Percentiles rank a stretch among this genome's conserved stretches.
Evolutionary conservation across 768 basidiomycete species (phyloP).

Genomic region (Auriscalpium orientale): DNA sequence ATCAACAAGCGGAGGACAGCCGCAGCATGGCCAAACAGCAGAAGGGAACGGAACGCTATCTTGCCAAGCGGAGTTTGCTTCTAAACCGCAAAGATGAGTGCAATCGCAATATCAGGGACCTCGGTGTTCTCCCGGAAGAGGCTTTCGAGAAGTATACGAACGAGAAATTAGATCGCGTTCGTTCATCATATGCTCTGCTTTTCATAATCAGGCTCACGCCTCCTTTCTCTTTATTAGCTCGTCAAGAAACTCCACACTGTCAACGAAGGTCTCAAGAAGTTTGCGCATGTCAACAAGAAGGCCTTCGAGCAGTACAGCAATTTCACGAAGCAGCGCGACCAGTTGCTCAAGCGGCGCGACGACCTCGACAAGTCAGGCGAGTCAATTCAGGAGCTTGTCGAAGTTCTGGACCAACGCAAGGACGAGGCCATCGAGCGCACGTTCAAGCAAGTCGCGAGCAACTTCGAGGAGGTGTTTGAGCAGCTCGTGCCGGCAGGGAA

Average conservation of each 20-base stretch:
- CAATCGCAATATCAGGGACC: slow-evolving; percentile 89
- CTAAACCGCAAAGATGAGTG: slow-evolving; percentile 84
- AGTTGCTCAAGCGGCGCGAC: slow-evolving; percentile 76
- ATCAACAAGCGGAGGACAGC: slow-evolving; percentile 79
- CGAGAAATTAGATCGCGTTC: slow-evolving; percentile 80
- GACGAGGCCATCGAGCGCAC: slow-evolving; percentile 98
- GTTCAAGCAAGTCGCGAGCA: slow-evolving; percentile 95
- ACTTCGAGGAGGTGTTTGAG: slow-evolving; percentile 97
- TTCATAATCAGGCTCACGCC: background rate
- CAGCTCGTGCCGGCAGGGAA: slow-evolving; percentile 90
- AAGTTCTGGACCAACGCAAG: slow-evolving; percentile 91
- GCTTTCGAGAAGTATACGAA: slow-evolving; percentile 92
- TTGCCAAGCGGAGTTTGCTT: slow-evolving; percentile 87
- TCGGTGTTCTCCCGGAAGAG: slow-evolving; percentile 95
- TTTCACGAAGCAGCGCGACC: slow-evolving; percentile 96
- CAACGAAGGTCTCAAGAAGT: slow-evolving; percentile 92
- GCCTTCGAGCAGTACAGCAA: slow-evolving; percentile 98
- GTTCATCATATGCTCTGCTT: slow-evolving; percentile 18
- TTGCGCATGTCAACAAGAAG: slow-evolving; percentile 98
- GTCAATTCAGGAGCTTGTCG: slow-evolving; percentile 89
- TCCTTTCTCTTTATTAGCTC: slow-evolving; percentile 43
- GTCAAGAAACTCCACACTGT: slow-evolving; percentile 88
- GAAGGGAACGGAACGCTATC: slow-evolving; percentile 91
- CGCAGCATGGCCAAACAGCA: slow-evolving; percentile 85
- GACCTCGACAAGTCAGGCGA: slow-evolving; percentile 86